A percentile compares a stretch with the other conserved stretches of the same genome.
These are phyloP conservation scores for Microbotryum lychnidis-dioicae DNA, from an alignment of 1,284 basidiomycete species.

Conservation along the genomic window DNA sequence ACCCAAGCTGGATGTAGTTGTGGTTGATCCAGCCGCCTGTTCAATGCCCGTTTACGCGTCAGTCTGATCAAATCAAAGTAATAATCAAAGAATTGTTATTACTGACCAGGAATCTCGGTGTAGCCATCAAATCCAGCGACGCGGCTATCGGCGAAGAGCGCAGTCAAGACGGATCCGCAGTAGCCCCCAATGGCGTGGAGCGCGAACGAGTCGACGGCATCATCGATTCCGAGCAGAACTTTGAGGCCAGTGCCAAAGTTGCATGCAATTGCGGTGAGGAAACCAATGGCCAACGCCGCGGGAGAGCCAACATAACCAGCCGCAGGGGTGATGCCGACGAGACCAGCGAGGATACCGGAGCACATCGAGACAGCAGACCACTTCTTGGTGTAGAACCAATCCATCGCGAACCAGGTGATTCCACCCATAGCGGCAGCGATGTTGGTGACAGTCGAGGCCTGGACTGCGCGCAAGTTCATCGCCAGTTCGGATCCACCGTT, in stretches of 20 bases:
- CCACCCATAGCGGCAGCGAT: slow-evolving; percentile 68
- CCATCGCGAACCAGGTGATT: slow-evolving; percentile 80
- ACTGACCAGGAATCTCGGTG: slow-evolving; percentile 54
- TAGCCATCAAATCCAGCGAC: slow-evolving; percentile 75
- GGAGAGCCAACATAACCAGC: slow-evolving; percentile 80
- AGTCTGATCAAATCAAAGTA: neutral
- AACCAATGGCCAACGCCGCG: slow-evolving; percentile 75
- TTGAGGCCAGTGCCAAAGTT: slow-evolving; percentile 37
- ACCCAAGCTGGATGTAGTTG: slow-evolving; percentile 73
- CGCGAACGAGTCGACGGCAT: neutral
- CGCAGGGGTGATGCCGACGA: slow-evolving; percentile 77
- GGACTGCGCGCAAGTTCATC: slow-evolving; percentile 77
- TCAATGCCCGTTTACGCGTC: too few species aligned
- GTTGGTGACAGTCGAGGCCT: slow-evolving; percentile 84
- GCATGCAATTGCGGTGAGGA: slow-evolving; percentile 72
- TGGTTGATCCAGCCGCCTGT: slow-evolving; percentile 68
- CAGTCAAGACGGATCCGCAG: neutral
- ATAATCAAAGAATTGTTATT: neutral
- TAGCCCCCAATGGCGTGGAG: neutral
- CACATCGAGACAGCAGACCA: slow-evolving; percentile 96
- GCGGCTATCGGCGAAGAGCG: slow-evolving; percentile 63
- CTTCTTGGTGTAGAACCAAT: slow-evolving; percentile 67
- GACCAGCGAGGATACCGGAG: slow-evolving; percentile 82
- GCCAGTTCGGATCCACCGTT: slow-evolving; percentile 68
- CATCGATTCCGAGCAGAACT: slow-evolving; percentile 1